Conservation (phyloP, 2,329 filamentous ascomycete genomes). For the Phialocephala sp. region DNA sequence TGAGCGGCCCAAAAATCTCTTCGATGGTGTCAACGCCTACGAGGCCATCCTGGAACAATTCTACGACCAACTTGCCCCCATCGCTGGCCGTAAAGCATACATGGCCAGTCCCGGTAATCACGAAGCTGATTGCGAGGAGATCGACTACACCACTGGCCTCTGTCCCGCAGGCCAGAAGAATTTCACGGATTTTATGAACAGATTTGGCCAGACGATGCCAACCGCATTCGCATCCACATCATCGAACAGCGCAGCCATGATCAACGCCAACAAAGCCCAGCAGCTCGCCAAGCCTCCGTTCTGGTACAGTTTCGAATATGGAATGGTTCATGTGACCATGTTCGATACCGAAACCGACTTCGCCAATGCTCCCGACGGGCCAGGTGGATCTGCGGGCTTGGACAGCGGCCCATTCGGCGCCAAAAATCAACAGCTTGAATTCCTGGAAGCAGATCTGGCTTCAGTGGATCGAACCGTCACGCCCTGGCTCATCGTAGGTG, state of each 20-base stretch:
- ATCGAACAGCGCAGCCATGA: constrained; percentile 46
- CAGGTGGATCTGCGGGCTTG: constrained; percentile 47
- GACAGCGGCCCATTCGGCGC: constrained; percentile 54
- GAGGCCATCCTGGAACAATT: constrained; percentile 62
- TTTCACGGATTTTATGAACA: constrained; percentile 64
- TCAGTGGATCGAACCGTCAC: constrained; percentile 38
- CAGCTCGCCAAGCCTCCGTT: constrained; percentile 57
- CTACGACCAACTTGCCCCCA: constrained; percentile 59
- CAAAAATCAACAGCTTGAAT: constrained; percentile 51
- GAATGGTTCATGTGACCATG: constrained; percentile 60
- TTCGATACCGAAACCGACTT: constrained; percentile 65
- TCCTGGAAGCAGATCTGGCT: constrained; percentile 46
- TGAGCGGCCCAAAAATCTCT: constrained; percentile 50
- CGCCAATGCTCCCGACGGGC: constrained; percentile 51
- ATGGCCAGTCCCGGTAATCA: constrained; percentile 65
- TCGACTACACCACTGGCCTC: constrained; percentile 44
- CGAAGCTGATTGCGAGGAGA: constrained; percentile 58
- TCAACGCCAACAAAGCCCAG: constrained; percentile 52
- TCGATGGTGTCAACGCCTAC: constrained; percentile 57
- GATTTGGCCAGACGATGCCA: constrained; percentile 59
- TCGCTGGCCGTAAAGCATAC: constrained; percentile 60
- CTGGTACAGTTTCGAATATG: constrained; percentile 66
- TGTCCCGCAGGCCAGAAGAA: constrained; percentile 62
- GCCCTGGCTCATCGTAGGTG: constrained; percentile 38
- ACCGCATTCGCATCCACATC: constrained; percentile 57